Evolutionary conservation across 1,139 yeast species (phyloP), one percentile per base, ranked within the genome.

Genomic region (Yamadazyma atmosphaerica): DNA sequence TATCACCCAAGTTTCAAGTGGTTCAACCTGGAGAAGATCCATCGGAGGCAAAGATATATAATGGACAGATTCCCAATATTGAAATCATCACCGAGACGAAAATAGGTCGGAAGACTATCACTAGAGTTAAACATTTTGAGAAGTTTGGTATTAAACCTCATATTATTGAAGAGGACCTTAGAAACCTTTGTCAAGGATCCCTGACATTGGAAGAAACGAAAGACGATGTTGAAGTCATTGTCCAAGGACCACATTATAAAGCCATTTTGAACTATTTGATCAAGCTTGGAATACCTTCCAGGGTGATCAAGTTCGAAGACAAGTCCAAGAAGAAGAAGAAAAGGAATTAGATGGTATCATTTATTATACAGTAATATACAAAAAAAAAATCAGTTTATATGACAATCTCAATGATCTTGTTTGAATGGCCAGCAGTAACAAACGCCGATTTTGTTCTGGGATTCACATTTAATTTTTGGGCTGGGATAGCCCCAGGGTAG

Each of bases 211-310:
- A 79, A 1, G 79, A 72, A 28, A 73, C 76, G 36, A 83, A 86
- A 2, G 79, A 75, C 18, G 55, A 74, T 6, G 61, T 69, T 19
- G 95, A 86, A 50, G 89, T 90, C 1, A 73, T 81, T 35, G 95
- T 92, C 2, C 98, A 92, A 61, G 98, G 98, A 0, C 87, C 94
- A 2, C 98, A 92, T 55, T 82, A 83, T 12, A 74, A 77, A 36
- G 61, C 76, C 1, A 78, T 86, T 11, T 65, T 72, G 14, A 81
- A 80, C 3, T 58, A 83, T 27, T 65, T 90, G 42, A 74, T 73
- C 23, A 63, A 60, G n/a, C 74, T 81, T 45, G 96, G 97, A 0
- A 63, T 92, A 14, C 83, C 86, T 17, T 58, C 72, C 2, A 59
- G 71, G n/a, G 85, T 83, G 79, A 81, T 87, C 18, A 74, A 75